phyloP scores from a whole-genome alignment of 2,329 filamentous ascomycete species.

The Dendrostoma leiphaemia region DNA sequence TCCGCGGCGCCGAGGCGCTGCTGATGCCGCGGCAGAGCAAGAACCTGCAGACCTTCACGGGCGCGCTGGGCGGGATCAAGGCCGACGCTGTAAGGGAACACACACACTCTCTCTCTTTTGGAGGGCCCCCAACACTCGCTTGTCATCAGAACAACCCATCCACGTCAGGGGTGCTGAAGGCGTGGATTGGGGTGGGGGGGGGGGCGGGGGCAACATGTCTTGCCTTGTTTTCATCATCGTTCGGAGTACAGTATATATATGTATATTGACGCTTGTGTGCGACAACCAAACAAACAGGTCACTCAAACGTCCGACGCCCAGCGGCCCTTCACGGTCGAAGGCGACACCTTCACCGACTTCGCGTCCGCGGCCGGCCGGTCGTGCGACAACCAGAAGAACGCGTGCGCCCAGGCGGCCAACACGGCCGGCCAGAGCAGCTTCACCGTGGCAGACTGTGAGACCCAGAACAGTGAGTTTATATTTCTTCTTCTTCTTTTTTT shows the following conservation, averaged over 20 bases:
- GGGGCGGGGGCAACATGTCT: no score
- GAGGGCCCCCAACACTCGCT: no score
- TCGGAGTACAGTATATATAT: no score
- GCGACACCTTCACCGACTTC: conserved; percentile 46
- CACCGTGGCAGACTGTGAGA: conserved; percentile 42
- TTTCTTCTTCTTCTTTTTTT: not conserved
- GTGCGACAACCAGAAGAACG: conserved; percentile 50
- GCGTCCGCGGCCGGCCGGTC: conserved; percentile 38
- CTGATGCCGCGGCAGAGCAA: conserved; percentile 29
- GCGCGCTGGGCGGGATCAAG: conserved; percentile 36
- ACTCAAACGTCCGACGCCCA: conserved; percentile 36
- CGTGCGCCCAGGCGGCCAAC: conserved; percentile 43
- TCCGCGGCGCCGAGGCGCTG: conserved; percentile 32
- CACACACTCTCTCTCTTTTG: not conserved
- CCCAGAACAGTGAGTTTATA: conserved; percentile 39
- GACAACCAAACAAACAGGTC: no score
- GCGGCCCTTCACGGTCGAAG: conserved; percentile 41
- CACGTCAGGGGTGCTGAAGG: no score
- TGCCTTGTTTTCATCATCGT: no score
- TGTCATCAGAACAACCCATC: no score
- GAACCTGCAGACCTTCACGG: conserved; percentile 42
- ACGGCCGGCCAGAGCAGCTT: conserved; percentile 30
- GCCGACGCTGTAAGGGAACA: conserved; percentile 33
- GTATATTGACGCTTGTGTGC: no score
- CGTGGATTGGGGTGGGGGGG: no score